Conservation (phyloP, 257 asterid genomes). For the Echites panduratus region DNA sequence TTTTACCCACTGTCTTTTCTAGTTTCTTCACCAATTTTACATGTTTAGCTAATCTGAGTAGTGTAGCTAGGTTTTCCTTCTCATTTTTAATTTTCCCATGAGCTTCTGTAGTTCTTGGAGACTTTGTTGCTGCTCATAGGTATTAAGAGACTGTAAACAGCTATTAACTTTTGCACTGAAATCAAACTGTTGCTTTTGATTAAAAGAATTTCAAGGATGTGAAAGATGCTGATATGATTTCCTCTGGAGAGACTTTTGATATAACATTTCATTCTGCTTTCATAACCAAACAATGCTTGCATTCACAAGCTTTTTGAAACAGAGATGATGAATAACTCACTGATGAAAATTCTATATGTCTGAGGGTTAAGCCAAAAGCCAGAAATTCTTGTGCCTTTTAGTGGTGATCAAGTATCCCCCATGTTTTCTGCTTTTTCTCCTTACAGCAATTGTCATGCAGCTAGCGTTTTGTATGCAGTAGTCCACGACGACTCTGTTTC, state of each 20-base stretch:
- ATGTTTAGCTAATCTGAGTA: neutral
- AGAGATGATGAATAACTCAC: neutral
- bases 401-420: conserved; percentile 94
- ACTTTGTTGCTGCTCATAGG: neutral
- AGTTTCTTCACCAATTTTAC: neutral
- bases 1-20: neutral
- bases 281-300: neutral
- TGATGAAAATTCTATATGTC: neutral
- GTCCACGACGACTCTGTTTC: conserved; percentile 47
- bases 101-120: neutral
- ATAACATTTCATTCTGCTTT: neutral
- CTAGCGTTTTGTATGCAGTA: conserved; percentile 74
- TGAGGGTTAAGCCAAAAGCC: conserved; percentile 74
- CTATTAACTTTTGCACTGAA: neutral
- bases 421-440: conserved; percentile 56
- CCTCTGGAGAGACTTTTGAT: too few species aligned
- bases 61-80: too few species aligned
- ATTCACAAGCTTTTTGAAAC: neutral
- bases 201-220: too few species aligned
- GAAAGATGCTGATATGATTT: neutral
- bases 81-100: neutral
- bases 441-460: conserved; percentile 88
- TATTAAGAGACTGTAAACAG: neutral
- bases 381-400: conserved; percentile 84
- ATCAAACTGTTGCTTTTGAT: neutral